phyloP scores from a whole-genome alignment of 352 stramenopile species.

The Bremia lactucae region DNA sequence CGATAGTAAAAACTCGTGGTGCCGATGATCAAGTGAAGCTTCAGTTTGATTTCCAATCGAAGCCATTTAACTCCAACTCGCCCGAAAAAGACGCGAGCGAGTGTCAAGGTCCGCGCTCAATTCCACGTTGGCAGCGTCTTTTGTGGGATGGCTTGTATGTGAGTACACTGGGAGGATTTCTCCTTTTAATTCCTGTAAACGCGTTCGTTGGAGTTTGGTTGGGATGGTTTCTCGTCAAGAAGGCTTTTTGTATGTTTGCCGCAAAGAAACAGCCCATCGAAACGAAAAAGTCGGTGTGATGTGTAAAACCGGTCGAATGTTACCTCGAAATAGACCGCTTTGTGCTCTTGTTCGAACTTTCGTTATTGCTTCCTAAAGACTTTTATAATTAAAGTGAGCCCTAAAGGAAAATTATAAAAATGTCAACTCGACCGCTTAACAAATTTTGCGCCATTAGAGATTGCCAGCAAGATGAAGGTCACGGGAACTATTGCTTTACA shows the following conservation, averaged over 20 bases:
- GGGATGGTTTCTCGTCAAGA: slow-evolving; percentile 45
- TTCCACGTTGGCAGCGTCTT: slow-evolving; percentile 25
- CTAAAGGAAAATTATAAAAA: too few relatives aligned
- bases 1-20: slow-evolving; percentile 45
- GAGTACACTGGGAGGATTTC: slow-evolving; percentile 20
- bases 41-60: slow-evolving; percentile 44
- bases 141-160: slow-evolving; percentile 35
- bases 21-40: slow-evolving; percentile 63
- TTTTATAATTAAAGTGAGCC: too few relatives aligned
- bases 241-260: slow-evolving; percentile 9
- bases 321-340: slow-evolving; percentile 21
- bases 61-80: slow-evolving; percentile 24
- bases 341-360: too few relatives aligned
- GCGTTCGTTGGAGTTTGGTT: slow-evolving; percentile 47
- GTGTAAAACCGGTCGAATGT: slow-evolving; percentile 4
- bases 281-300: slow-evolving; percentile 24
- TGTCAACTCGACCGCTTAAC: too few relatives aligned
- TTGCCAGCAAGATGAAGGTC: too few relatives aligned
- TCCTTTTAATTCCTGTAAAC: slow-evolving; percentile 47
- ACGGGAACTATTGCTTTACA: too few relatives aligned
- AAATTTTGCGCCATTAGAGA: too few relatives aligned
- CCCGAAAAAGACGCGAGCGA: slow-evolving; percentile 31
- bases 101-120: slow-evolving; percentile 35
- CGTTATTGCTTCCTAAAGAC: too few relatives aligned
- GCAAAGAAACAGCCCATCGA: slow-evolving; percentile 5